Evolutionary conservation across 176 grass and related monocot species (phyloP).

Genomic region (Carex littledalei): DNA sequence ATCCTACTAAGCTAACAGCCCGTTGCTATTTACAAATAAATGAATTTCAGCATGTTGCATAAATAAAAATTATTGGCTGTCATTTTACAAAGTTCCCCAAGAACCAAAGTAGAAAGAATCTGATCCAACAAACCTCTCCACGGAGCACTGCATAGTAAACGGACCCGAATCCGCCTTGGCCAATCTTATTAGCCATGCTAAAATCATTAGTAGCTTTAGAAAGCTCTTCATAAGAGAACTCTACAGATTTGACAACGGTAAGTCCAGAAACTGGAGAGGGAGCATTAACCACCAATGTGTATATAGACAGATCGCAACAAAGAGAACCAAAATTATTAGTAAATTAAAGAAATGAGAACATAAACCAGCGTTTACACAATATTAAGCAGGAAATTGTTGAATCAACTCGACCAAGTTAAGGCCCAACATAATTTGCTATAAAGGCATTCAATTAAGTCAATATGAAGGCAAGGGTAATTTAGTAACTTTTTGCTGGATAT

Average conservation of each 20-base stretch:
- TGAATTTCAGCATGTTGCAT: neutral
- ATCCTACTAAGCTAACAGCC: neutral
- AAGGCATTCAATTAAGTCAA: constrained; percentile 2
- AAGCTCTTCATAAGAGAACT: constrained; percentile 89
- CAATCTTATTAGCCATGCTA: constrained; percentile 87
- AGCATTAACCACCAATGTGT: constrained; percentile 16
- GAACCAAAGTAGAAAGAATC: constrained; percentile 13
- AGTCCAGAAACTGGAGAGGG: constrained; percentile 38
- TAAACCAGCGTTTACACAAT: neutral
- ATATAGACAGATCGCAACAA: neutral
- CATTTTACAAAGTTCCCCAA: neutral
- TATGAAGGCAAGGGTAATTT: neutral
- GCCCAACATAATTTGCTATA: neutral
- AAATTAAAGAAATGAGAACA: neutral
- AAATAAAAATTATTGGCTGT: too few species aligned
- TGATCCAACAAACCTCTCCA: constrained; percentile 63
- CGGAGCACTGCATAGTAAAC: constrained; percentile 79
- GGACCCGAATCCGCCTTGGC: constrained; percentile 71
- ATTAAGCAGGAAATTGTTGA: neutral
- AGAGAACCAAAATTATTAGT: neutral
- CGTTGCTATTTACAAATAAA: neutral
- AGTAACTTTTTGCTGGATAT: neutral
- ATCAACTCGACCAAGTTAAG: neutral
- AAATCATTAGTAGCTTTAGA: constrained; percentile 76
- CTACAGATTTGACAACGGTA: constrained; percentile 81